These are phyloP conservation scores for Medicago truncatula DNA, from an alignment of 306 rosid species.

Conservation along the genomic window DNA sequence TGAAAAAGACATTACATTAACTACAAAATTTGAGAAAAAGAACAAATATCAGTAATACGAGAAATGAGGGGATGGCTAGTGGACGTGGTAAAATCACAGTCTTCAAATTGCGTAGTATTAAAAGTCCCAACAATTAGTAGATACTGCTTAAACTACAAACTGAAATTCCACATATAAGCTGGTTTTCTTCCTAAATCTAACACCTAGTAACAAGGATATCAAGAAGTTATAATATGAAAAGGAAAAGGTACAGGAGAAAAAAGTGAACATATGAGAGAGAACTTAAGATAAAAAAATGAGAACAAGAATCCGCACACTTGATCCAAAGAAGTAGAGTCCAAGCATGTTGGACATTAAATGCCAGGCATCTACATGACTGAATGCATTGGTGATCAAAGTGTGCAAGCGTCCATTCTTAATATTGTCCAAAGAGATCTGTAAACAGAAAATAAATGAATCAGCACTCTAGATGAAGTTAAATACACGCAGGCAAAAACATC, in stretches of 20 bases:
- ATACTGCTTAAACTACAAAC: conserved; percentile 11
- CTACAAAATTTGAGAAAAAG: background rate
- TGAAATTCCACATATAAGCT: background rate
- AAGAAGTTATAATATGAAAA: conserved; percentile 15
- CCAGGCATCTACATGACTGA: conserved; percentile 70
- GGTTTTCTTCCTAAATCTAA: conserved; percentile 8
- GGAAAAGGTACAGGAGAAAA: conserved; percentile 5
- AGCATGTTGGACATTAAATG: conserved; percentile 83
- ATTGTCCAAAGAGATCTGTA: conserved; percentile 79
- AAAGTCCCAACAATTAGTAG: background rate
- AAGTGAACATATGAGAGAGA: background rate
- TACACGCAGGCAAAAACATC: conserved; percentile 31
- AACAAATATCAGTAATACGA: background rate
- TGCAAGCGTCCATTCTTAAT: conserved; percentile 74
- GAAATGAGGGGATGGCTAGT: conserved; percentile 12
- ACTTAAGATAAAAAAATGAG: conserved; percentile 35
- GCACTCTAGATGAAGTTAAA: conserved; percentile 37
- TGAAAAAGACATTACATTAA: background rate
- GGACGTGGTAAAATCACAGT: conserved; percentile 17
- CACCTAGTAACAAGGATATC: conserved; percentile 19
- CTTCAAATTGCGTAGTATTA: conserved; percentile 7
- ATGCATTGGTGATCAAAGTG: conserved; percentile 86
- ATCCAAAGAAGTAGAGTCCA: conserved; percentile 90
- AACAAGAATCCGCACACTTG: conserved; percentile 57
- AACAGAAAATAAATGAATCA: conserved; percentile 47